Percentiles rank a stretch among this genome's conserved stretches.
phyloP scores from a whole-genome alignment of 306 rosid genomes.

The Prunus mira region DNA sequence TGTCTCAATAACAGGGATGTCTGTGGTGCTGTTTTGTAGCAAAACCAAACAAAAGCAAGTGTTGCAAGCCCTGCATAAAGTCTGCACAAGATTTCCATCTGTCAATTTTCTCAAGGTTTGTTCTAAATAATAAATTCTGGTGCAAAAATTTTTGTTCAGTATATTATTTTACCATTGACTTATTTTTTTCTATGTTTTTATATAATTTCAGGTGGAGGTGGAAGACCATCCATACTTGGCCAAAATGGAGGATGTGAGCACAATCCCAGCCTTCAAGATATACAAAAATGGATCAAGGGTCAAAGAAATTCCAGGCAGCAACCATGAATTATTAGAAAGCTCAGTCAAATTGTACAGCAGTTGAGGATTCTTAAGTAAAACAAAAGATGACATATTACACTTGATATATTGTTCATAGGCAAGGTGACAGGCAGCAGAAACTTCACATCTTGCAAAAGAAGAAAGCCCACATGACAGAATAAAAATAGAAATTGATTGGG shows the following conservation, averaged over 20 bases:
- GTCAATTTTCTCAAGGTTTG: conserved; percentile 90
- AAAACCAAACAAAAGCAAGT: conserved; percentile 57
- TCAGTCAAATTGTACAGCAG: conserved; percentile 73
- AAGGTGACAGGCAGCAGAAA: conserved; percentile 1
- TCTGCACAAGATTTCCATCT: conserved; percentile 79
- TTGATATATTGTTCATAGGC: conserved; percentile 12
- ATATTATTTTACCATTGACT: neutral
- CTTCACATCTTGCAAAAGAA: conserved; percentile 6
- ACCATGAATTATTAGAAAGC: conserved; percentile 62
- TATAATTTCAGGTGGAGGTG: conserved; percentile 65
- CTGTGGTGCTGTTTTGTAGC: conserved; percentile 80
- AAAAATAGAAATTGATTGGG: neutral
- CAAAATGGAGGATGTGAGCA: conserved; percentile 71
- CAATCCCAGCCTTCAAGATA: conserved; percentile 78
- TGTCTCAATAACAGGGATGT: conserved; percentile 58
- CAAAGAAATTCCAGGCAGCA: conserved; percentile 66
- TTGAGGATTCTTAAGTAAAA: conserved; percentile 30
- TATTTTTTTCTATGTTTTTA: neutral
- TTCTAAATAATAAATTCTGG: neutral
- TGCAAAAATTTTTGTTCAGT: neutral
- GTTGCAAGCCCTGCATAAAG: conserved; percentile 63
- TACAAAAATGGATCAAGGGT: conserved; percentile 90
- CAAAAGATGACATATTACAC: conserved; percentile 3
- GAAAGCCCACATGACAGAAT: neutral
- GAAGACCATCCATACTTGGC: conserved; percentile 85